These are phyloP conservation scores for Mesembryanthemum crystallinum DNA, from an alignment of 148 eudicot genomes.

Conservation along the genomic window DNA sequence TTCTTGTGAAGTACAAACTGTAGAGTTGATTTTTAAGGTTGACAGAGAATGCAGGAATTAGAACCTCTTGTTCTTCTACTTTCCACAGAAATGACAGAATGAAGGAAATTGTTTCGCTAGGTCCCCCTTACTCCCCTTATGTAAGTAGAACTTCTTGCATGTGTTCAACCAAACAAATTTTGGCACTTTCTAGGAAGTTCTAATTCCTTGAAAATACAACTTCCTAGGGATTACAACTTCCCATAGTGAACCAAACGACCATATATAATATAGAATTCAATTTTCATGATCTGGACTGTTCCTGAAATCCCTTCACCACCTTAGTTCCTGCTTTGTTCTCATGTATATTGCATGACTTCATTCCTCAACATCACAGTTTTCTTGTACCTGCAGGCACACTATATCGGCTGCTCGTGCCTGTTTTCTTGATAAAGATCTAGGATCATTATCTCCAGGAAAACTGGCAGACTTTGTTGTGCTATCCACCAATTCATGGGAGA, in stretches of 20 bases:
- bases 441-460: conserved; percentile 85
- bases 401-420: conserved; percentile 83
- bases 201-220: too few relatives aligned
- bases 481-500: conserved; percentile 66
- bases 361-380: not conserved
- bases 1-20: too few relatives aligned
- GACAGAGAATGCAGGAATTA: too few relatives aligned
- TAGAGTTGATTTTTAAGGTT: too few relatives aligned
- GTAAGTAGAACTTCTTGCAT: too few relatives aligned
- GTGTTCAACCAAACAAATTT: too few relatives aligned
- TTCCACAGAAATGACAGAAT: too few relatives aligned
- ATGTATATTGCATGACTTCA: not conserved
- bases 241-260: not conserved
- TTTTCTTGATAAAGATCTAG: conserved; percentile 73
- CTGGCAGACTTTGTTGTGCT: conserved; percentile 86
- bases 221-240: too few relatives aligned
- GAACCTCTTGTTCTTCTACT: too few relatives aligned
- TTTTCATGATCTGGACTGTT: not conserved
- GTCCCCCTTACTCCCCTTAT: too few relatives aligned
- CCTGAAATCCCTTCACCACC: not conserved
- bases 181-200: too few relatives aligned
- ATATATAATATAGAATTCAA: not conserved
- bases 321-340: not conserved
- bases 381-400: conserved; percentile 61
- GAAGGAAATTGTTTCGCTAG: too few relatives aligned